Conservation (phyloP, 176 grass and related monocot species). For the Musa acuminata region DNA sequence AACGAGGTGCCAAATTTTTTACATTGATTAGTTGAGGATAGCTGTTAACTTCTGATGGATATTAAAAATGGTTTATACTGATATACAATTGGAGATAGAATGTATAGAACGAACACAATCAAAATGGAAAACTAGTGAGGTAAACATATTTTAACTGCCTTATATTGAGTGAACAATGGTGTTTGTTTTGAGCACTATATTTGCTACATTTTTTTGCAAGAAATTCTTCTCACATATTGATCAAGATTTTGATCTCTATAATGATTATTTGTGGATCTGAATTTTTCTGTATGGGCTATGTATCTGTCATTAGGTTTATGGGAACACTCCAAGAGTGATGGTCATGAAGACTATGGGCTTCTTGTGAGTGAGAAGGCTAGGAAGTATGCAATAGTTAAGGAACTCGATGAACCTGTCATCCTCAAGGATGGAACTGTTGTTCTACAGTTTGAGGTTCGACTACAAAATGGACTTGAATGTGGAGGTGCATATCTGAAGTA, state of each 20-base stretch:
- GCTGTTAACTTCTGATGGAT: too few relatives aligned
- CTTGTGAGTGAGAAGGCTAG: slow-evolving; percentile 69
- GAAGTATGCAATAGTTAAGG: slow-evolving; percentile 91
- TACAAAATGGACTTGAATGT: slow-evolving; percentile 93
- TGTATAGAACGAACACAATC: too few relatives aligned
- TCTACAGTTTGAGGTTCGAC: slow-evolving; percentile 77
- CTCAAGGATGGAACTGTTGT: slow-evolving; percentile 74
- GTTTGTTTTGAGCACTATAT: too few relatives aligned
- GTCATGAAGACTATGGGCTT: slow-evolving; percentile 87
- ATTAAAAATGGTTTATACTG: too few relatives aligned
- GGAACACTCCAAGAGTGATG: slow-evolving; percentile 89
- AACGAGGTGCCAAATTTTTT: too few relatives aligned
- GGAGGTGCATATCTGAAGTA: slow-evolving; percentile 92
- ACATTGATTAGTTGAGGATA: too few relatives aligned
- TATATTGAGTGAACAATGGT: too few relatives aligned
- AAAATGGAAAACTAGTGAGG: too few relatives aligned
- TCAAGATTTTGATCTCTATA: neutral
- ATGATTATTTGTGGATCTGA: neutral
- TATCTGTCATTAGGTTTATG: slow-evolving; percentile 51
- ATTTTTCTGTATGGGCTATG: neutral
- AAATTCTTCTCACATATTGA: neutral
- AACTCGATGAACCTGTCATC: slow-evolving; percentile 56
- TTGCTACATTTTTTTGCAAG: neutral
- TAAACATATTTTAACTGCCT: too few relatives aligned
- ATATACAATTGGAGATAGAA: too few relatives aligned